Percentiles rank a stretch among this genome's conserved stretches.
phyloP scores from a whole-genome alignment of 805 yeast genomes.

The Komagataella pastoris region DNA sequence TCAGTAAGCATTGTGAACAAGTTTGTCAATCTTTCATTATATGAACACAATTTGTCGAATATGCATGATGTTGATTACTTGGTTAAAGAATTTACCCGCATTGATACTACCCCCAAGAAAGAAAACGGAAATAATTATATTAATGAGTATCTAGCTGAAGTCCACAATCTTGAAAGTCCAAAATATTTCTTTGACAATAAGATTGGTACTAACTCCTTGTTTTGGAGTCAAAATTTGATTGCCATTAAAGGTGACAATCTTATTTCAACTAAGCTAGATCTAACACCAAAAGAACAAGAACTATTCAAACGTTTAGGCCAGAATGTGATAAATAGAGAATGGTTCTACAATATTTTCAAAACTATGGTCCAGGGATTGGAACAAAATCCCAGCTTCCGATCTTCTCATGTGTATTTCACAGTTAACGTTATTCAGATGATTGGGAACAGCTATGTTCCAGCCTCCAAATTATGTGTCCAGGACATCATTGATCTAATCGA shows the following conservation, averaged over 20 bases:
- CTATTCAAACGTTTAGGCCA: conserved; percentile 30
- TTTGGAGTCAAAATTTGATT: conserved; percentile 50
- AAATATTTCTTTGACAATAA: conserved; percentile 44
- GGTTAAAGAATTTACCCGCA: conserved; percentile 20
- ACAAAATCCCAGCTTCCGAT: conserved; percentile 50
- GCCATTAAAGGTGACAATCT: conserved; percentile 26
- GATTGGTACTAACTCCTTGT: conserved; percentile 52
- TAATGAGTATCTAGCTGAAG: conserved; percentile 33
- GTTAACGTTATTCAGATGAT: conserved; percentile 34
- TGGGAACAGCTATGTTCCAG: conserved; percentile 26
- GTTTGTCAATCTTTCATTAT: conserved; percentile 27
- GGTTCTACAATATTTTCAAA: conserved; percentile 40
- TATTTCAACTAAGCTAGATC: conserved; percentile 8
- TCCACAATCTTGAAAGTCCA: conserved; percentile 32
- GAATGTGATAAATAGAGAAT: conserved; percentile 30
- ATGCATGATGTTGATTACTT: conserved; percentile 23
- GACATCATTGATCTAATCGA: conserved; percentile 40
- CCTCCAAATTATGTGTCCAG: conserved; percentile 17
- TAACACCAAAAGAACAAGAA: conserved; percentile 27
- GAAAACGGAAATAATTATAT: conserved; percentile 18
- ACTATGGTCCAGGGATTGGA: conserved; percentile 58
- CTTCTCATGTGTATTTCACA: conserved; percentile 47
- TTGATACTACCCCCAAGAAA: conserved; percentile 28
- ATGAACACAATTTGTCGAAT: conserved; percentile 31
- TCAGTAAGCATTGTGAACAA: conserved; percentile 23